Percentiles rank a stretch among this genome's conserved stretches.
Evolutionary conservation across 345 rosid species (phyloP).

Genomic region (Ceriops decandra): DNA sequence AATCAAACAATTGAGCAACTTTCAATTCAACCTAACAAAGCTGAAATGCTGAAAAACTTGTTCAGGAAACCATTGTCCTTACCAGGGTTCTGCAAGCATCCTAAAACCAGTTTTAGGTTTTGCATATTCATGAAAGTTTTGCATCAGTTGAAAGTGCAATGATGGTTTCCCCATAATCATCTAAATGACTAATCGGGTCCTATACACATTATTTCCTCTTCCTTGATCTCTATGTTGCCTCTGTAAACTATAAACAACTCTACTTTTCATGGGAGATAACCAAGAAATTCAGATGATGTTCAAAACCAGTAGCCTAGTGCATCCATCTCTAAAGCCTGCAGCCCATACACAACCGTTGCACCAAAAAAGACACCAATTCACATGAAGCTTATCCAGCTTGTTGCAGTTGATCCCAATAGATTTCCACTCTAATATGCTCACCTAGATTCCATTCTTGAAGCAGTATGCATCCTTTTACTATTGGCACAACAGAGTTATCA

Average conservation of each 20-base stretch:
- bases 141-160: too few relatives aligned
- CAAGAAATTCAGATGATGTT: conserved; percentile 33
- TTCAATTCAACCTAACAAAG: too few relatives aligned
- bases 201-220: conserved; percentile 44
- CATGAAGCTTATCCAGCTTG: conserved; percentile 58
- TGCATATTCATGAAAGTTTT: too few relatives aligned
- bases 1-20: too few relatives aligned
- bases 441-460: conserved; percentile 68
- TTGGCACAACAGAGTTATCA: conserved; percentile 56
- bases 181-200: conserved; percentile 49
- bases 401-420: conserved; percentile 50
- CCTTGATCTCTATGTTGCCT: conserved; percentile 39
- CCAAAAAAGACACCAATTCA: conserved; percentile 56
- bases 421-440: conserved; percentile 56
- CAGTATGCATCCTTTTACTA: conserved; percentile 62
- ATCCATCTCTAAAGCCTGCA: conserved; percentile 60
- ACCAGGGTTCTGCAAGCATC: too few relatives aligned
- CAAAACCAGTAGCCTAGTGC: conserved; percentile 51
- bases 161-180: neutral
- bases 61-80: too few relatives aligned
- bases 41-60: too few relatives aligned
- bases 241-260: conserved; percentile 51
- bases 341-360: conserved; percentile 39
- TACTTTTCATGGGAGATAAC: conserved; percentile 29
- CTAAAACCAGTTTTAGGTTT: too few relatives aligned